Conservation (phyloP, 2,329 filamentous ascomycete species). For the Calonectria henricotiae region DNA sequence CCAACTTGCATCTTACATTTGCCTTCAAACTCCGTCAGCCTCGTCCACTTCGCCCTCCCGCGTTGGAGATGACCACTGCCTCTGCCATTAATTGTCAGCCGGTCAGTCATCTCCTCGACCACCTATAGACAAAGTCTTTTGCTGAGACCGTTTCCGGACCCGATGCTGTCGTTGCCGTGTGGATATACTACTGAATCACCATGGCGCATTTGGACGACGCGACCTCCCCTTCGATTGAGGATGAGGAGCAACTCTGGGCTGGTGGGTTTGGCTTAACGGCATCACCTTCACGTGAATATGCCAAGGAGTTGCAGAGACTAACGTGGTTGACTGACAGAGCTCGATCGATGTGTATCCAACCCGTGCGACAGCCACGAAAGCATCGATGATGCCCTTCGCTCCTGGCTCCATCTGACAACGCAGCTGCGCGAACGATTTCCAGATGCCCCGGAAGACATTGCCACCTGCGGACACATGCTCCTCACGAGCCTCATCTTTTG, state of each 20-base stretch:
- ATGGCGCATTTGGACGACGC: slow-evolving; percentile 76
- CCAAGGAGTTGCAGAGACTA: slow-evolving; percentile 33
- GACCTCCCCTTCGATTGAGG: slow-evolving; percentile 77
- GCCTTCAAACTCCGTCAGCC: slow-evolving; percentile 21
- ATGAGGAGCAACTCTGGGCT: slow-evolving; percentile 91
- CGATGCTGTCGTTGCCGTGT: slow-evolving; percentile 57
- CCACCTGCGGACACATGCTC: slow-evolving; percentile 84
- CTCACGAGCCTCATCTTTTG: slow-evolving; percentile 83
- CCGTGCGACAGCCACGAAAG: slow-evolving; percentile 69
- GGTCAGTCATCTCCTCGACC: slow-evolving; percentile 41
- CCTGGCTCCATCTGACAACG: slow-evolving; percentile 86
- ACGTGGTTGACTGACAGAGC: slow-evolving; percentile 58
- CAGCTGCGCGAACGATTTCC: slow-evolving; percentile 84
- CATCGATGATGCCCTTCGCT: slow-evolving; percentile 89
- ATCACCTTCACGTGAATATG: slow-evolving; percentile 25
- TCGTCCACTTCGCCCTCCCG: slow-evolving; percentile 31
- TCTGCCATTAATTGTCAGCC: slow-evolving; percentile 46
- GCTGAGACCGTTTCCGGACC: slow-evolving; percentile 43
- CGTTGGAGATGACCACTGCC: slow-evolving; percentile 48
- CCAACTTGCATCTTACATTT: slow-evolving; percentile 38
- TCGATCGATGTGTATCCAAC: slow-evolving; percentile 65
- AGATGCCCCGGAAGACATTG: slow-evolving; percentile 84
- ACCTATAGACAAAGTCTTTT: slow-evolving; percentile 36
- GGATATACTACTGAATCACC: slow-evolving; percentile 54
- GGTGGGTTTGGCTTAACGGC: slow-evolving; percentile 67